Evolutionary conservation across 495 filamentous ascomycete genomes (phyloP), one percentile per base, ranked within the genome.

Genomic region (Penicillium canescens): DNA sequence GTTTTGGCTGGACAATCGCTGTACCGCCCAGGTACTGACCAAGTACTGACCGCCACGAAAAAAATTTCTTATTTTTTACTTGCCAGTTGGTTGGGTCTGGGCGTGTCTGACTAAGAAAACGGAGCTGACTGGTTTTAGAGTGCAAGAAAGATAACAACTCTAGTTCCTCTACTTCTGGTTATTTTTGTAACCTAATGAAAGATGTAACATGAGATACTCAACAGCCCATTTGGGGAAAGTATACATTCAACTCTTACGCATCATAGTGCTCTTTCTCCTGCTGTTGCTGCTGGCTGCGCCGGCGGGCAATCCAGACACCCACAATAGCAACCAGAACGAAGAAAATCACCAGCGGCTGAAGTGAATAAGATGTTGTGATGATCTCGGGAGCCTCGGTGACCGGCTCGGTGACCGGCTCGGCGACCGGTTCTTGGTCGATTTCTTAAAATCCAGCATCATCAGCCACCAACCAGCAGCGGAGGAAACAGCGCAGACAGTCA

Each of bases 311-410:
- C 52, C 70, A 79, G 47, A 72, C 48, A 23, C 68, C 67, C 20
- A 74, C 67, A 35, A 74, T 55, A 7, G 61, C 70, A 45, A 75
- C 56, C 16, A 81, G 62, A 20, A 72, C 65, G 13, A 70, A 66
- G 37, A 80, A 56, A 55, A 80, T 65, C 42, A 73, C 59, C 9
- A 78, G 16, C 57, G 74, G 76, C 37, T 72, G 73, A 42, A 74
- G 46, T n/a, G 67, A 55, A 42, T 63, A 66, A 31, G 63, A 58
- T 23, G 59, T 44, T n/a, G 50, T 21, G 42, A 37, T 12, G 44
- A 50, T 56, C 58, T 46, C 41, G 60, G 57, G 35, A 39, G 45
- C 31, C 52, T 33, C 46, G 43, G 57, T 46, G 47, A 40, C 37
- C 10, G 34, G 21, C 16, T 51, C 49, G 8, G 54, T 24, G 24